A percentile compares a stretch with the other conserved stretches of the same genome.
phyloP scores from a whole-genome alignment of 1,284 basidiomycete species.

The Tylopilus sp. region DNA sequence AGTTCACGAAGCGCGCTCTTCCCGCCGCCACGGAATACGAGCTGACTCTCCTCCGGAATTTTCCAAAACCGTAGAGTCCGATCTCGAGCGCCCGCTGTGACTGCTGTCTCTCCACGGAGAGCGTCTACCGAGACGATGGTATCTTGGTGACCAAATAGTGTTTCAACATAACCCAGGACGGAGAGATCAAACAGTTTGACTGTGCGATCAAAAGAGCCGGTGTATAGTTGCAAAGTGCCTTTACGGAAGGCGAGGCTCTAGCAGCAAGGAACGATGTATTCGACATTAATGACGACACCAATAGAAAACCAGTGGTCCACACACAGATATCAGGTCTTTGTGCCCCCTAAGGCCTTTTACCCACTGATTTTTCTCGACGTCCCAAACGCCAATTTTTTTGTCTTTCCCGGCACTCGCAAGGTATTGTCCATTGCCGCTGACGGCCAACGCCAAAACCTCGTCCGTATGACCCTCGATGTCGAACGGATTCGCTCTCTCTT shows the following conservation, averaged over 20 bases:
- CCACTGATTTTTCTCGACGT: constrained; percentile 70
- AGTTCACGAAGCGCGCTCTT: constrained; percentile 75
- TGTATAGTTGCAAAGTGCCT: constrained; percentile 82
- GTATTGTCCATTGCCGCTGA: constrained; percentile 83
- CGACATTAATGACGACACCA: constrained; percentile 1
- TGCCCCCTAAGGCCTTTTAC: constrained; percentile 78
- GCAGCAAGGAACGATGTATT: neutral
- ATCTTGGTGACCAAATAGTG: constrained; percentile 97
- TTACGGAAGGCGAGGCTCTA: constrained; percentile 81
- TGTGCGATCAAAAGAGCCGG: constrained; percentile 87
- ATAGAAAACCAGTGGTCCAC: constrained; percentile 30
- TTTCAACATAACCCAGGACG: constrained; percentile 91
- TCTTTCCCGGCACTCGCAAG: constrained; percentile 89
- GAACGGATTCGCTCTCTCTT: constrained; percentile 42
- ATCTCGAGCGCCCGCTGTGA: constrained; percentile 88
- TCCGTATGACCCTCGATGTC: constrained; percentile 77
- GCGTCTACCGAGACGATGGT: constrained; percentile 75
- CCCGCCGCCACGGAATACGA: constrained; percentile 93
- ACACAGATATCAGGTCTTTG: constrained; percentile 80
- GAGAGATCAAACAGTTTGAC: constrained; percentile 73
- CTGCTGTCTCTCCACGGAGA: constrained; percentile 78
- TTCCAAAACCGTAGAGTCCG: constrained; percentile 96
- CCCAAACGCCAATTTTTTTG: constrained; percentile 79
- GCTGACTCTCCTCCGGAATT: constrained; percentile 91
- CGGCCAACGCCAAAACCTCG: constrained; percentile 77